A percentile compares a stretch with the other conserved stretches of the same genome.
Conservation (phyloP, 148 eudicot species). For the Cornus suecica region DNA sequence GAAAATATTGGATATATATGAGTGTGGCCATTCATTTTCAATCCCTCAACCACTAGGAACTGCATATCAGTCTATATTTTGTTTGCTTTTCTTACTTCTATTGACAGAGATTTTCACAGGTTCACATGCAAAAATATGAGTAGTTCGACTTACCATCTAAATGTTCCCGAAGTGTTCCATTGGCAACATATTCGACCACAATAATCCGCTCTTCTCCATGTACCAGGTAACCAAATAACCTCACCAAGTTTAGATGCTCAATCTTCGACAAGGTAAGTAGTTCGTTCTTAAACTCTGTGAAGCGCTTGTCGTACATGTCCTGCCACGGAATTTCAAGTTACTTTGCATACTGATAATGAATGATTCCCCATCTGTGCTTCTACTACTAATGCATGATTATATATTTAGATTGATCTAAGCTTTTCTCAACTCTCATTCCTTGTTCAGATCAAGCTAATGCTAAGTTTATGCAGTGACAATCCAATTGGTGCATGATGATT, state of each 20-base stretch:
- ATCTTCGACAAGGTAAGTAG: conserved; percentile 57
- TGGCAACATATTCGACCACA: conserved; percentile 64
- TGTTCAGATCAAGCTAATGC: background rate
- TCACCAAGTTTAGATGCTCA: conserved; percentile 71
- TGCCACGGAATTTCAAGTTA: conserved; percentile 28
- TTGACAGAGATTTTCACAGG: background rate
- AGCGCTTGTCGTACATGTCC: conserved; percentile 31
- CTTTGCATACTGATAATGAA: background rate
- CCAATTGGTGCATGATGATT: background rate
- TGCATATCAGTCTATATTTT: background rate
- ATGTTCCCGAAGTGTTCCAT: conserved; percentile 69
- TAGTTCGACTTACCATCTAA: conserved; percentile 54
- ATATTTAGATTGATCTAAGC: background rate
- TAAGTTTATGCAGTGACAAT: conserved; percentile 2
- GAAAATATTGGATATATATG: no score
- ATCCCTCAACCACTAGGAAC: background rate
- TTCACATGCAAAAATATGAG: background rate
- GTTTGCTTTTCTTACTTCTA: background rate
- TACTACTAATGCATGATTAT: background rate
- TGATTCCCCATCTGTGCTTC: background rate
- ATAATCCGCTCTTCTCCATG: conserved; percentile 57
- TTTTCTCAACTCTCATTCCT: background rate
- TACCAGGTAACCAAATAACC: conserved; percentile 62
- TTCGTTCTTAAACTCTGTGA: conserved; percentile 61
- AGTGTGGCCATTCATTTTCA: background rate